Evolutionary conservation across 2,329 filamentous ascomycete genomes (phyloP).

Genomic region (Fusarium camptoceras): DNA sequence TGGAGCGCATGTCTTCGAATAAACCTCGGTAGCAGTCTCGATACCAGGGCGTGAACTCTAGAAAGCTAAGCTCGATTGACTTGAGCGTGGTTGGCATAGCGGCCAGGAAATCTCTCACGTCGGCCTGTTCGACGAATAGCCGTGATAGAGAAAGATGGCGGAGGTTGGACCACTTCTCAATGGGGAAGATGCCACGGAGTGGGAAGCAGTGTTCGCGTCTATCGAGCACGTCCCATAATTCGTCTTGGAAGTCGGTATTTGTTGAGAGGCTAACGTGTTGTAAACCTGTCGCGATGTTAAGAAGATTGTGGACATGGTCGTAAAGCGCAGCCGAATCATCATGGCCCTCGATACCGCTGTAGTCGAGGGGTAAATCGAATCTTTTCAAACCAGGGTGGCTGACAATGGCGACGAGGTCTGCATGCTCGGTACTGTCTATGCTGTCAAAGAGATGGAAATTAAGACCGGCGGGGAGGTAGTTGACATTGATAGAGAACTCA

Average conservation of each 20-base stretch:
- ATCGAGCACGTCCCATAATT: background rate
- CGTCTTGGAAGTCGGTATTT: background rate
- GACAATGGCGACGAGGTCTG: slow-evolving; percentile 1
- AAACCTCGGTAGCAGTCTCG: slow-evolving; percentile 4
- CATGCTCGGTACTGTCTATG: background rate
- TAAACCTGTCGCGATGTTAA: slow-evolving; percentile 34
- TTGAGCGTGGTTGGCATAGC: slow-evolving; percentile 45
- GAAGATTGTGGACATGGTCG: background rate
- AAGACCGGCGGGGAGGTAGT: slow-evolving; percentile 49
- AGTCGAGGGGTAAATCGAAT: slow-evolving; percentile 15
- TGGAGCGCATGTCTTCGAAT: slow-evolving; percentile 9
- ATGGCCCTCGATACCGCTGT: accelerated
- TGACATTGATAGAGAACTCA: slow-evolving; percentile 52
- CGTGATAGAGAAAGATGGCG: background rate
- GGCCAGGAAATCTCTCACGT: background rate
- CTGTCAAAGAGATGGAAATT: slow-evolving; percentile 28
- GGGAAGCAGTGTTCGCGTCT: slow-evolving; percentile 23
- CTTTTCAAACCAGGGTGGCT: slow-evolving; percentile 3
- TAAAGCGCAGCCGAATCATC: background rate
- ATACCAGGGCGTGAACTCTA: slow-evolving; percentile 41
- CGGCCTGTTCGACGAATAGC: background rate
- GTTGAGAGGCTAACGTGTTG: slow-evolving; percentile 40
- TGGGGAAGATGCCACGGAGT: slow-evolving; percentile 47
- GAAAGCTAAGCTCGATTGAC: slow-evolving; percentile 51
- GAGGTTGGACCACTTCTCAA: slow-evolving; percentile 46